Conservation (phyloP, 768 basidiomycete genomes). For the Amanita phalloides region DNA sequence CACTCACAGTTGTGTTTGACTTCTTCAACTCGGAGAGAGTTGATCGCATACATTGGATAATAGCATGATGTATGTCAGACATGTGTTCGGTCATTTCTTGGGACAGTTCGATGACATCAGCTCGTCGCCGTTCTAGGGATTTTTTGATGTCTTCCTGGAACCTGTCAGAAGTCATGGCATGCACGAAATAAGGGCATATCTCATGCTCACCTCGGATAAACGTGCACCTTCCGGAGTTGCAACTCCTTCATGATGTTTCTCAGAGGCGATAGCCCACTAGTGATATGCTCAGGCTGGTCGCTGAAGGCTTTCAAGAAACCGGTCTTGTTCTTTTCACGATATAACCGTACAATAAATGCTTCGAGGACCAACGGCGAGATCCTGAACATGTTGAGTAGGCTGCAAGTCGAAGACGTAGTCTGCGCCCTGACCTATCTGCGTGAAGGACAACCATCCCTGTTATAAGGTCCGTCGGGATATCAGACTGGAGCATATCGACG, state of each 20-base stretch:
- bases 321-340: slow-evolving; percentile 76
- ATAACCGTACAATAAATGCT: slow-evolving; percentile 88
- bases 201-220: slow-evolving; percentile 71
- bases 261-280: slow-evolving; percentile 83
- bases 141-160: slow-evolving; percentile 86
- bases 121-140: slow-evolving; percentile 70
- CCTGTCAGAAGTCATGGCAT: slow-evolving; percentile 25
- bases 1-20: slow-evolving; percentile 57
- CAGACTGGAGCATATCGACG: slow-evolving; percentile 85
- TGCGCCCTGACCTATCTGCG: slow-evolving; percentile 63
- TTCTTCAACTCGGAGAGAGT: slow-evolving; percentile 87
- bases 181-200: background rate
- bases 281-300: slow-evolving; percentile 93
- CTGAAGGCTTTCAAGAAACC: slow-evolving; percentile 97
- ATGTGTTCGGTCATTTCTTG: slow-evolving; percentile 79
- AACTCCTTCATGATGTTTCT: slow-evolving; percentile 90
- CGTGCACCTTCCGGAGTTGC: slow-evolving; percentile 77
- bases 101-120: slow-evolving; percentile 87
- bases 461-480: slow-evolving; percentile 77
- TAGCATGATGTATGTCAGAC: slow-evolving; percentile 85
- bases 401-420: background rate
- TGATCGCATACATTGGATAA: slow-evolving; percentile 88
- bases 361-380: slow-evolving; percentile 79
- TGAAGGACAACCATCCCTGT: slow-evolving; percentile 87
- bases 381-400: slow-evolving; percentile 25